Evolutionary conservation across 2,329 filamentous ascomycete genomes (phyloP).

Genomic region (Ophiosphaerella herpotricha): DNA sequence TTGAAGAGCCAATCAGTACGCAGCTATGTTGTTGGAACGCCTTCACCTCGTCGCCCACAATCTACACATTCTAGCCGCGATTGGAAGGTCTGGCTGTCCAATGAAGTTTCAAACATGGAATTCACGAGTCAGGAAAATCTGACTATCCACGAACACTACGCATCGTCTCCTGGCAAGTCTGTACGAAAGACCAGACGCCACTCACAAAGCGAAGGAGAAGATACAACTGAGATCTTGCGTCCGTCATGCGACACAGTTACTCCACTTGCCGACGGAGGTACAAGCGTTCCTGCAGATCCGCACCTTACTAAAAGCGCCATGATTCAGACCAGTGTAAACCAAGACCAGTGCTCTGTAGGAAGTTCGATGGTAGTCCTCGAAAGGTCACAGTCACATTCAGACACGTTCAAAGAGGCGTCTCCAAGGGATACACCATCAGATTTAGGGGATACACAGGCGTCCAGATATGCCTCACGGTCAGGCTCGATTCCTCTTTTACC

Average conservation of each 20-base stretch:
- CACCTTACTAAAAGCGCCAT: not conserved
- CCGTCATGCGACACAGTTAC: slow-evolving; percentile 12
- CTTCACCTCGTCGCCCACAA: slow-evolving; percentile 26
- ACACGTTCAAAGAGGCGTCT: slow-evolving; percentile 5
- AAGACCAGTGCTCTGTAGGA: too few species aligned
- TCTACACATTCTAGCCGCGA: slow-evolving; percentile 46
- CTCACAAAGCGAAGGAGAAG: slow-evolving; percentile 33
- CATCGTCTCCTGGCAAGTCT: slow-evolving; percentile 13
- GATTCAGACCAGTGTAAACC: not conserved
- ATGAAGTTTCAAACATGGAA: slow-evolving; percentile 49
- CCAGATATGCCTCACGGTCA: not conserved
- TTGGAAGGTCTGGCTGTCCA: slow-evolving; percentile 54
- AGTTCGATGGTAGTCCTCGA: not conserved
- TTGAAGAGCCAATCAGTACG: slow-evolving; percentile 51
- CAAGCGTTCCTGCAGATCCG: too few species aligned
- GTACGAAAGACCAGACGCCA: slow-evolving; percentile 18
- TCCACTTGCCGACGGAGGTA: not conserved
- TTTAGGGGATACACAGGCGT: not conserved
- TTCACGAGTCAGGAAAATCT: slow-evolving; percentile 31
- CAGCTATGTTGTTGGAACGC: slow-evolving; percentile 47
- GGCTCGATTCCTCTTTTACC: not conserved
- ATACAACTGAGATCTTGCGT: slow-evolving; percentile 25
- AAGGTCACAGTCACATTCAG: slow-evolving; percentile 1
- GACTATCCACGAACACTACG: slow-evolving; percentile 31
- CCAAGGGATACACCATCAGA: not conserved